Conservation (phyloP, 495 filamentous ascomycete species). For the Evernia prunastri region DNA sequence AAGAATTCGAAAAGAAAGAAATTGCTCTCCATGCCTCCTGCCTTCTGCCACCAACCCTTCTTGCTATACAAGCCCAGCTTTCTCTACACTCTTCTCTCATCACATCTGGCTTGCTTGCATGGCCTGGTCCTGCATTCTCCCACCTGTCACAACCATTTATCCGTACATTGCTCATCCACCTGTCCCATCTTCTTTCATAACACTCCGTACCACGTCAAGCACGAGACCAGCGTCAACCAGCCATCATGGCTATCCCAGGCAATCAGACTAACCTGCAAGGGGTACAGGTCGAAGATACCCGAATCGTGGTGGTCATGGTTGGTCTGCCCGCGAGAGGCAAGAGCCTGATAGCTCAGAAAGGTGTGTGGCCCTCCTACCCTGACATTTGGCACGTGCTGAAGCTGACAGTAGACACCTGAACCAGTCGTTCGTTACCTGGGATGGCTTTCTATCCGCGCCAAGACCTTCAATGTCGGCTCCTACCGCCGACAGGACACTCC, state of each 20-base stretch:
- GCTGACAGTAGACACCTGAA: constrained; percentile 13
- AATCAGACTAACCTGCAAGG: constrained; percentile 44
- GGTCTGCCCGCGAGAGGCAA: constrained; percentile 92
- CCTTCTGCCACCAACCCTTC: neutral
- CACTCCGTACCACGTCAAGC: neutral
- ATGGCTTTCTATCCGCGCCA: constrained; percentile 90
- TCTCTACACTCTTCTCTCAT: neutral
- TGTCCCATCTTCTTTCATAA: neutral
- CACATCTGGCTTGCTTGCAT: neutral
- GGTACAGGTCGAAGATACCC: constrained; percentile 83
- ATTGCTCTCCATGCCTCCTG: constrained; percentile 3
- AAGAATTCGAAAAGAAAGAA: neutral
- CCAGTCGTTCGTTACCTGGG: constrained; percentile 88
- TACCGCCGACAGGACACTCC: constrained; percentile 85
- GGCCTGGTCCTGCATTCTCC: neutral
- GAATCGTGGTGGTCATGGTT: constrained; percentile 98
- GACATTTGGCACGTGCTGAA: constrained; percentile 22
- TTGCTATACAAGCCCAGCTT: constrained; percentile 7
- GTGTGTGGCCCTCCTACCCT: constrained; percentile 43
- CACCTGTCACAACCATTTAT: neutral
- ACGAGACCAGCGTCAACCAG: constrained; percentile 5
- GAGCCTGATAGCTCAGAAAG: constrained; percentile 94
- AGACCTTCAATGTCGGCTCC: constrained; percentile 92
- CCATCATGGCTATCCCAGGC: constrained; percentile 26
- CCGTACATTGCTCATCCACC: neutral